A percentile compares a stretch with the other conserved stretches of the same genome.
These are phyloP conservation scores for Huntiella bhutanensis DNA, from an alignment of 2,329 filamentous ascomycete species.

Conservation along the genomic window DNA sequence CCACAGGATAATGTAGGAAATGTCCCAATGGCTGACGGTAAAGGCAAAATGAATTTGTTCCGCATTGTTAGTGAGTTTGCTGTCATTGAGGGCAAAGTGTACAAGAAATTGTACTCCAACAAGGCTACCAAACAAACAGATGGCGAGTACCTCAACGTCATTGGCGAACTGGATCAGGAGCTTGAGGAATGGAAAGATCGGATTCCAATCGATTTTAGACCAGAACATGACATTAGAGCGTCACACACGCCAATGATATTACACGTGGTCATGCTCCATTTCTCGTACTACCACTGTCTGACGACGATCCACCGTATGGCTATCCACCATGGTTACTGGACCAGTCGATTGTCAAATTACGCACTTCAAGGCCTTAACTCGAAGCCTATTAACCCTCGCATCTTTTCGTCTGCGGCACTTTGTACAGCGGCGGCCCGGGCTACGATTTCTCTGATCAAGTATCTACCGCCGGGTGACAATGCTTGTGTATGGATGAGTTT, in stretches of 20 bases:
- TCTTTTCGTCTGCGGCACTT: conserved; percentile 82
- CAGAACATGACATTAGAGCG: conserved; percentile 87
- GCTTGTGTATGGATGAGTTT: conserved; percentile 91
- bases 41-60: conserved; percentile 89
- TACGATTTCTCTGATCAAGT: conserved; percentile 85
- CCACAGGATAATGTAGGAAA: conserved; percentile 87
- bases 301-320: conserved; percentile 98
- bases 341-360: conserved; percentile 80
- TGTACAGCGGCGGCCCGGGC: conserved; percentile 86
- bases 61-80: conserved; percentile 81
- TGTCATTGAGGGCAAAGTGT: conserved; percentile 82
- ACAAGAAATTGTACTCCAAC: conserved; percentile 81
- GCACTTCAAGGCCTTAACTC: conserved; percentile 89
- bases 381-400: conserved; percentile 72
- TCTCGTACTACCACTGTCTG: conserved; percentile 93
- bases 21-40: conserved; percentile 73
- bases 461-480: conserved; percentile 88
- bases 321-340: conserved; percentile 96
- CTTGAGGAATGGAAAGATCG: conserved; percentile 91
- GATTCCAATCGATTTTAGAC: conserved; percentile 90
- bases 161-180: conserved; percentile 78
- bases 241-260: conserved; percentile 84
- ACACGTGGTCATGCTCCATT: conserved; percentile 84
- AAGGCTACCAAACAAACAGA: conserved; percentile 82
- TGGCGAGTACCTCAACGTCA: conserved; percentile 83